Conservation (phyloP, 306 rosid genomes). For the Phaseolus lunatus region DNA sequence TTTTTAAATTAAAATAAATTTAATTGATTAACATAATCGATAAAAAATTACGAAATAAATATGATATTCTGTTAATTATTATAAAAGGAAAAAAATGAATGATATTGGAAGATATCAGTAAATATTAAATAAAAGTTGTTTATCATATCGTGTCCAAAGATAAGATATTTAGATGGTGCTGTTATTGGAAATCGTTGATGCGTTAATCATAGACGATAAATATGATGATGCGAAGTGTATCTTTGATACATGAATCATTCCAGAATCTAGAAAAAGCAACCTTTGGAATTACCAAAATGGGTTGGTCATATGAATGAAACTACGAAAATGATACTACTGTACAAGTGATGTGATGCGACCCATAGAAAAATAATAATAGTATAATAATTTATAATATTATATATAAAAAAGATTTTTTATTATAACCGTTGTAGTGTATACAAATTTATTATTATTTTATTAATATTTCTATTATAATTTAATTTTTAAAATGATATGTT, state of each 20-base stretch:
- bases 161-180: constrained; percentile 26
- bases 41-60: too few species aligned
- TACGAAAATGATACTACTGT: constrained; percentile 38
- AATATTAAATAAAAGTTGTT: neutral
- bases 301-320: neutral
- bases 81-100: neutral
- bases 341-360: neutral
- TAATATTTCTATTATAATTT: too few species aligned
- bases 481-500: too few species aligned
- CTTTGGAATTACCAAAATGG: constrained; percentile 27
- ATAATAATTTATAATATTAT: too few species aligned
- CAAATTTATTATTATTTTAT: too few species aligned
- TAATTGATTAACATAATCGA: neutral
- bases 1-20: neutral
- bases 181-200: neutral
- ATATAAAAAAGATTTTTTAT: too few species aligned
- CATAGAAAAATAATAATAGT: too few species aligned
- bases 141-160: neutral
- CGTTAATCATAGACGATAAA: constrained; percentile 24
- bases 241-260: constrained; percentile 53
- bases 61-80: too few species aligned
- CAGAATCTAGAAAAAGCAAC: constrained; percentile 40
- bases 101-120: neutral
- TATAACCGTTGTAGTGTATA: too few species aligned
- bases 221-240: neutral